Base-by-base conservation (phyloP, 352 stramenopile genomes). In the Blastocystis sp. region DNA sequence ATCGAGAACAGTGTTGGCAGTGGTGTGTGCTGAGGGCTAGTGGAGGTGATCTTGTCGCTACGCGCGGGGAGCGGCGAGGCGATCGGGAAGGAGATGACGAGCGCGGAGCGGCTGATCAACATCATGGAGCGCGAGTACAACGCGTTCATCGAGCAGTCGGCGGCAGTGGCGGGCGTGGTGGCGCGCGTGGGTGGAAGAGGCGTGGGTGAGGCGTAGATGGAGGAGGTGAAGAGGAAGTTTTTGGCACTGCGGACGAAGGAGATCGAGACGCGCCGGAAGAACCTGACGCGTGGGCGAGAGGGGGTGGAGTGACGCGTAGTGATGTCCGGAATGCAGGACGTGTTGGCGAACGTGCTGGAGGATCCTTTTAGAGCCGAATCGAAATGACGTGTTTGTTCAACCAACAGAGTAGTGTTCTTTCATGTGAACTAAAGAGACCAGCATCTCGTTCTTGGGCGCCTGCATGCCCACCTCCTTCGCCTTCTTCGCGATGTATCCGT, bases 141-240 rank as follows among this genome's bases (percentile, higher is more conserved):
- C 41, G 56, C 41, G 41, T 84, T 84, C 61, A n/a, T 84, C 5
- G 48, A 41, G 28, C 74, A 84, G 21, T 84, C 74, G n/a, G 74
- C 74, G 11, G 74, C 52, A 14, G 74, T 84, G 23, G 56, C 45
- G 9, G 56, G 34, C 19, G 11, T 84, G 17, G 52, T 67, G 74
- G 52, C 41, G 38, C 48, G 52, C 28, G 66, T 76, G 21, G 38
- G 4, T 23, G 14, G 1, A 3, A 52, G 21, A 28, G 19, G 48
- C n/a, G 7, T 14, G 21, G 2, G 21, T 76, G 38, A 76, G 21
- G 48, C 59, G 17, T 59, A 84, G 56, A 84, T 84, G 74, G 56
- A 67, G 21, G 61, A 70, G 23, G n/a, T 84, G 28, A 84, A 84
- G 56, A 69, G 70, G 60, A 84, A 84, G 74, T 84, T 84, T 52